Evolutionary conservation across 495 filamentous ascomycete species (phyloP).

Genomic region (Aspergillus haitiensis): DNA sequence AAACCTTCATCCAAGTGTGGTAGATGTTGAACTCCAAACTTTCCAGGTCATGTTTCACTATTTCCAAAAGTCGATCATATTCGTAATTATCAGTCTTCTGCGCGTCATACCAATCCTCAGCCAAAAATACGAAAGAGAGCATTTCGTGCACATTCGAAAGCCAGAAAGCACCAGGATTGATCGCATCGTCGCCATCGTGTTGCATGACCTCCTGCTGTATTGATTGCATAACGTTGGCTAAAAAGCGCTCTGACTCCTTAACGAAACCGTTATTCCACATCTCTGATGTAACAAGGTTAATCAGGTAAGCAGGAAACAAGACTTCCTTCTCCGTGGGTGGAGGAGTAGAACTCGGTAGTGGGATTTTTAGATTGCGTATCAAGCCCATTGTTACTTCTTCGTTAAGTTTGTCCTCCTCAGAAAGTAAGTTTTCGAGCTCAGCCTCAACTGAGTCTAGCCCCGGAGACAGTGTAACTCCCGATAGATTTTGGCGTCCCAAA

Average conservation of each 20-base stretch:
- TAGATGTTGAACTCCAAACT: constrained; percentile 99
- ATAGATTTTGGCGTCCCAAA: constrained; percentile 61
- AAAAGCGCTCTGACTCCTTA: constrained; percentile 97
- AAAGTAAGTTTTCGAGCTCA: constrained; percentile 88
- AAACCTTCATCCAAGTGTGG: constrained; percentile 99
- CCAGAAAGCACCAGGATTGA: constrained; percentile 98
- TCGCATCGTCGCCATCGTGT: constrained; percentile 93
- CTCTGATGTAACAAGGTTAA: constrained; percentile 98
- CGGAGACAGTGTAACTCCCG: constrained; percentile 71
- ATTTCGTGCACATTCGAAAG: constrained; percentile 99
- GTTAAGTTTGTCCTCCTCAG: constrained; percentile 92
- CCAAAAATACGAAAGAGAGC: constrained; percentile 98
- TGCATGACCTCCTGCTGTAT: constrained; percentile 99
- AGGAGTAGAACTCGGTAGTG: constrained; percentile 76
- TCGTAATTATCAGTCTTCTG: constrained; percentile 99
- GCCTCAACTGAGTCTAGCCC: constrained; percentile 83
- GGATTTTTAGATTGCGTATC: constrained; percentile 95
- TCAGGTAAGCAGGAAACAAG: constrained; percentile 95
- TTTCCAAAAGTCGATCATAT: constrained; percentile 95
- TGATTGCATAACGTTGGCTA: constrained; percentile 99
- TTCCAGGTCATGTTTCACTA: constrained; percentile 98
- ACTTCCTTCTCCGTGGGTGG: constrained; percentile 97
- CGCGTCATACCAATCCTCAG: constrained; percentile 98
- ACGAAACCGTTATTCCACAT: constrained; percentile 99
- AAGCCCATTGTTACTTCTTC: constrained; percentile 95